Percentiles rank a stretch among this genome's conserved stretches.
Evolutionary conservation across 2,329 filamentous ascomycete species (phyloP).

Genomic region (Alternaria sp.): DNA sequence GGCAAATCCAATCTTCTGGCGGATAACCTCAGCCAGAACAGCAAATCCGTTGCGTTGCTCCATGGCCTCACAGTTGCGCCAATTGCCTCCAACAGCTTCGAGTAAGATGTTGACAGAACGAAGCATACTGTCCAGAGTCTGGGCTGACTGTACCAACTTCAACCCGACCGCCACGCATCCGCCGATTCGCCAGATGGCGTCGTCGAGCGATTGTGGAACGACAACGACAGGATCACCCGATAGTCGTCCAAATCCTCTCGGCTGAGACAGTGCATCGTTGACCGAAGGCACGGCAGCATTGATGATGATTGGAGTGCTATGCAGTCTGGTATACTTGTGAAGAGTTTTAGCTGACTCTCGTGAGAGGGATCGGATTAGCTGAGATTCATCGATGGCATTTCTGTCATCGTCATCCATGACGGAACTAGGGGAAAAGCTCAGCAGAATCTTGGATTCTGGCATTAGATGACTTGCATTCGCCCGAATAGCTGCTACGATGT

Average conservation of each 20-base stretch:
- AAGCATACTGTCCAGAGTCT: slow-evolving; percentile 73
- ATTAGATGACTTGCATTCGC: slow-evolving; percentile 83
- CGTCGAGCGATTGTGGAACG: slow-evolving; percentile 84
- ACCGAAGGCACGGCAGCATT: slow-evolving; percentile 88
- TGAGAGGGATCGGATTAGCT: slow-evolving; percentile 78
- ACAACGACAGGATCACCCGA: slow-evolving; percentile 84
- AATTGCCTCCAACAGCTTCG: slow-evolving; percentile 85
- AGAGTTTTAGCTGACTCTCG: slow-evolving; percentile 73
- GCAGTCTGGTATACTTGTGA: slow-evolving; percentile 73
- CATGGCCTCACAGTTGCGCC: slow-evolving; percentile 98
- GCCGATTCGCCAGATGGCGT: slow-evolving; percentile 91
- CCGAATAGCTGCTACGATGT: slow-evolving; percentile 88
- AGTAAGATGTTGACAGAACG: slow-evolving; percentile 85
- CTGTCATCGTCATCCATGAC: slow-evolving; percentile 83
- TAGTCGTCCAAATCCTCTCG: slow-evolving; percentile 82
- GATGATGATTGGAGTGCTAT: slow-evolving; percentile 80
- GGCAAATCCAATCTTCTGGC: slow-evolving; percentile 76
- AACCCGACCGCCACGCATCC: slow-evolving; percentile 87
- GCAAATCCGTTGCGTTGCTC: slow-evolving; percentile 94
- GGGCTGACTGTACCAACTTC: slow-evolving; percentile 81
- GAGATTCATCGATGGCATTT: slow-evolving; percentile 74
- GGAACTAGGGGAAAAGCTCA: slow-evolving; percentile 83
- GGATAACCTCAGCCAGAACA: slow-evolving; percentile 81
- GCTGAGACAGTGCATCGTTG: slow-evolving; percentile 83
- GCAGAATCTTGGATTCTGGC: slow-evolving; percentile 79